These are phyloP conservation scores for Stephania japonica DNA, from an alignment of 164 flowering plant genomes.

Conservation along the genomic window DNA sequence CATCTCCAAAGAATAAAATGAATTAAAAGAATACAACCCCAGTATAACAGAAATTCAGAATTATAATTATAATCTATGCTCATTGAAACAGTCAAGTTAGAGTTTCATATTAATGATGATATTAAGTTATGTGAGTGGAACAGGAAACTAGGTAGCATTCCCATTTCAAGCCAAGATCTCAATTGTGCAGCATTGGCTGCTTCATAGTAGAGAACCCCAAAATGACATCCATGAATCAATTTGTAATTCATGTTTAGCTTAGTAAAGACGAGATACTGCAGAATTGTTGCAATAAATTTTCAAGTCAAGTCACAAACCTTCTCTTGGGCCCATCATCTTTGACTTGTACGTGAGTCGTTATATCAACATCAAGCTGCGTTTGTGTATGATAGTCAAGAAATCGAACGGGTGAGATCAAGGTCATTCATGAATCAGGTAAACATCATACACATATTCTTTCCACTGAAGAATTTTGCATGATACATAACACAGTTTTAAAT, in stretches of 20 bases:
- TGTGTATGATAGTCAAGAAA: conserved; percentile 12
- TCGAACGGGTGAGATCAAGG: background rate
- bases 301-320: conserved; percentile 46
- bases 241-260: background rate
- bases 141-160: background rate
- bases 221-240: background rate
- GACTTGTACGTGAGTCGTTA: conserved; percentile 74
- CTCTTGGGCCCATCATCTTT: conserved; percentile 87
- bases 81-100: background rate
- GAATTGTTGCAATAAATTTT: background rate
- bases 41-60: background rate
- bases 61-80: background rate
- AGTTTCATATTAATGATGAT: background rate
- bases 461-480: conserved; percentile 4
- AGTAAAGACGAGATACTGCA: background rate
- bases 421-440: background rate
- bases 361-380: conserved; percentile 78
- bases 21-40: background rate
- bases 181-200: background rate
- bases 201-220: background rate
- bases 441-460: background rate
- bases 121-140: background rate
- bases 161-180: background rate
- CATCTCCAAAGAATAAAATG: background rate
- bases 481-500: background rate